These are phyloP conservation scores for Fusarium sp. DNA, from an alignment of 2,329 filamentous ascomycete genomes.

Conservation along the genomic window DNA sequence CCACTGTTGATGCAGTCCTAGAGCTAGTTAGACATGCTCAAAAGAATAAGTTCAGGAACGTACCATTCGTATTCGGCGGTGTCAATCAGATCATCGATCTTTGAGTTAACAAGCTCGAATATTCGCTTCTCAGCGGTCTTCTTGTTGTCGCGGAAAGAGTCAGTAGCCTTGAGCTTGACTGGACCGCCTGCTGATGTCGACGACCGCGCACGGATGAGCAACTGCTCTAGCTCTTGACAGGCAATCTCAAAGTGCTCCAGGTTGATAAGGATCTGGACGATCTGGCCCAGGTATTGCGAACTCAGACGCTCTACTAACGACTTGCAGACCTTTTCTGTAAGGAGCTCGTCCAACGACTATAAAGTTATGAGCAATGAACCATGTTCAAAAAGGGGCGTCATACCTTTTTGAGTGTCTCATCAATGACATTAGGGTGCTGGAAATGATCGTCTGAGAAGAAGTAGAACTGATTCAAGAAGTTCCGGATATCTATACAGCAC, in stretches of 20 bases:
- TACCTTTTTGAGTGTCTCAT: constrained; percentile 86
- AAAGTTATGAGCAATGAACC: neutral
- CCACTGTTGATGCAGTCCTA: constrained; percentile 66
- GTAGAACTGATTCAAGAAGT: constrained; percentile 98
- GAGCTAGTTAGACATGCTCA: constrained; percentile 28
- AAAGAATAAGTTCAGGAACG: constrained; percentile 20
- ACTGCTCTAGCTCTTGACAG: constrained; percentile 86
- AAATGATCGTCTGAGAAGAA: constrained; percentile 98
- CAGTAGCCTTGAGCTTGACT: constrained; percentile 83
- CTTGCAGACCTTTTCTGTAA: constrained; percentile 91
- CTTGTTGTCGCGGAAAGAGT: constrained; percentile 88
- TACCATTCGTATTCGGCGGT: constrained; percentile 97
- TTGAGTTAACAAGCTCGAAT: constrained; percentile 97
- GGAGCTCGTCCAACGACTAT: constrained; percentile 91
- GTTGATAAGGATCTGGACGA: constrained; percentile 98
- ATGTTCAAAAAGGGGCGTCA: neutral
- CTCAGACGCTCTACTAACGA: constrained; percentile 87
- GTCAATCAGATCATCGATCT: constrained; percentile 97
- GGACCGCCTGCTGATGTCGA: constrained; percentile 84
- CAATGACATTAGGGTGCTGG: constrained; percentile 87
- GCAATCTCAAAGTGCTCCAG: constrained; percentile 96
- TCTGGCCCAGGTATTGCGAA: constrained; percentile 95
- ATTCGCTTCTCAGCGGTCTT: constrained; percentile 98
- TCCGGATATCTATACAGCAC: constrained; percentile 97
- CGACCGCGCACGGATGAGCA: constrained; percentile 86